phyloP scores from a whole-genome alignment of 495 filamentous ascomycete species.

The Neurospora sp. region DNA sequence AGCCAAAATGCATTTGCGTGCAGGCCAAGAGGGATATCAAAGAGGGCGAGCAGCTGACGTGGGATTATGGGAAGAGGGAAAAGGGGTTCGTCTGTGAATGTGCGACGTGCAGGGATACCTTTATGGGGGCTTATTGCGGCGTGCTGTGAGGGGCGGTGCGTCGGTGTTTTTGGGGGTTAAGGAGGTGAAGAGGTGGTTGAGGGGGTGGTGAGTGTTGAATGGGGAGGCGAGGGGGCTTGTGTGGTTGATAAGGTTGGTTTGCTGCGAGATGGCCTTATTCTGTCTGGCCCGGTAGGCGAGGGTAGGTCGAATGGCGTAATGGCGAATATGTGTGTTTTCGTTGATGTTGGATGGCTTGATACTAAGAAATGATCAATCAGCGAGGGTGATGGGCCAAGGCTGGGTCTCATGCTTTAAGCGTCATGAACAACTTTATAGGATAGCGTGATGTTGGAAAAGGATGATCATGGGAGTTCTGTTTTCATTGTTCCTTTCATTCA shows the following conservation, averaged over 20 bases:
- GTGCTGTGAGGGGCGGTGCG: conserved; percentile 4
- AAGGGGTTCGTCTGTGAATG: conserved; percentile 16
- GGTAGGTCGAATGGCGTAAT: background rate
- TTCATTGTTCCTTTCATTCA: background rate
- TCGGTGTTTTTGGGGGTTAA: background rate
- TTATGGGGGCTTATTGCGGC: conserved; percentile 1
- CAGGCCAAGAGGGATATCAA: conserved; percentile 16
- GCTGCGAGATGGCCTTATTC: background rate
- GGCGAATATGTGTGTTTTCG: background rate
- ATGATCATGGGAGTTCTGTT: background rate
- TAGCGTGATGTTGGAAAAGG: background rate
- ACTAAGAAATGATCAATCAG: background rate
- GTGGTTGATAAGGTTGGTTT: background rate
- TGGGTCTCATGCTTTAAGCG: background rate
- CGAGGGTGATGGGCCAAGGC: background rate
- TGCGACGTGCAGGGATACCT: conserved; percentile 5
- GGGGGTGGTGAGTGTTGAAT: background rate
- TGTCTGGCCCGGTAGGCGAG: background rate
- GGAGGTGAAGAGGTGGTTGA: background rate
- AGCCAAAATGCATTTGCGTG: conserved; percentile 13
- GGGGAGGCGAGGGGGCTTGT: background rate
- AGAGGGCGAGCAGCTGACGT: conserved; percentile 20
- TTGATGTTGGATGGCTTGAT: background rate
- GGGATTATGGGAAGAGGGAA: conserved; percentile 15
- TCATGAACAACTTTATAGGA: background rate